Evolutionary conservation across 306 rosid genomes (phyloP), one percentile per base, ranked within the genome.

Genomic region (Gastrolobium bilobum): DNA sequence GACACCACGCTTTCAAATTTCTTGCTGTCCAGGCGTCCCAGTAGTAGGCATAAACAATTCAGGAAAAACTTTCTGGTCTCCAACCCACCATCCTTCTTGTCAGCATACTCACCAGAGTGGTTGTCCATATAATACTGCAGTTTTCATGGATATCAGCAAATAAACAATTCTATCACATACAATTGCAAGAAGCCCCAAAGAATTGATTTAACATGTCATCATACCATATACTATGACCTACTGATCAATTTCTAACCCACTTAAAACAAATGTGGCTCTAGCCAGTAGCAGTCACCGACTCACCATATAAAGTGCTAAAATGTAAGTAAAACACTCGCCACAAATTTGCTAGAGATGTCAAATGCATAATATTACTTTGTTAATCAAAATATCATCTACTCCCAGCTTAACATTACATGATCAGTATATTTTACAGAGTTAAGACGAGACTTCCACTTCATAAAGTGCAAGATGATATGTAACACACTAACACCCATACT

Each of bases 1-100:
- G 87, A 78, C 71, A 91, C 42, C 8, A 79, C 73, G 67, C 83
- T 82, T 83, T 87, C 93, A 83, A 92, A 84, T 76, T 79, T 89
- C 86, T 88, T 91, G 82, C 75, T 47, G 71, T 88, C 94, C 64
- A 91, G 86, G 67, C 95, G 91, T 47, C 99, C 99, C 84, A 94
- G 79, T 20, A 92, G 79, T 73, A 94, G 89, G 92, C 95, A 92
- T 79, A 94, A 82, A 81, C 99, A 94, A 79, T 86, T 94, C 76
- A 92, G 79, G 76, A 94, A 94, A 79, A 94, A 94, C 75, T 91
- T 88, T 62, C 87, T 78, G 75, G 99, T 94, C 86, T 89, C 97
- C 54, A 80, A 51, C 42, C 87, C 91, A 82, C 88, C 80, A 56
- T 88, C 93, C 84, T 86, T 88, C 40, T 72, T 87, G 79, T 88